phyloP scores from a whole-genome alignment of 345 rosid genomes.

The Murraya koenigii region DNA sequence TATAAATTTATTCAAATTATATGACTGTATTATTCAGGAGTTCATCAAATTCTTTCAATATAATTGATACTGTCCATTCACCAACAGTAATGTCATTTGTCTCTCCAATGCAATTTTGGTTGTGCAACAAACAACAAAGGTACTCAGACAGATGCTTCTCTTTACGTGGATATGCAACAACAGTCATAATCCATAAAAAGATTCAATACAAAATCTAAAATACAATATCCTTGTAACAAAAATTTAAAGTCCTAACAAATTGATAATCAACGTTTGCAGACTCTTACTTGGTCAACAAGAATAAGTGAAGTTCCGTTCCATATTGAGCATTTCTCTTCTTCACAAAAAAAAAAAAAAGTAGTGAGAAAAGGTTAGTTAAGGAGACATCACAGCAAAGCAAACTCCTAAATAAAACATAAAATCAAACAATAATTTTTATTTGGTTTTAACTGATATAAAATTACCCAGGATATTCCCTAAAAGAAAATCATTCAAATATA shows the following conservation, averaged over 20 bases:
- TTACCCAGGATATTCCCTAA: background rate
- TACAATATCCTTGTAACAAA: background rate
- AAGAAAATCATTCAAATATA: background rate
- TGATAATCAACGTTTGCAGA: background rate
- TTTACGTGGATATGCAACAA: background rate
- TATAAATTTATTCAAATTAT: background rate
- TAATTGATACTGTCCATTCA: background rate
- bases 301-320: conserved; percentile 18
- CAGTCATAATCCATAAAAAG: background rate
- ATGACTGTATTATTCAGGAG: background rate
- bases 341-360: conserved; percentile 11
- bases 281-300: conserved; percentile 48
- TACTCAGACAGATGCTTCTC: background rate
- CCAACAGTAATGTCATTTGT: background rate
- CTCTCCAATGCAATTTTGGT: background rate
- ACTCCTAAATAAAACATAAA: background rate
- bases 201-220: background rate
- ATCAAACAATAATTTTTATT: background rate
- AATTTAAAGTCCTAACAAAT: background rate
- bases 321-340: conserved; percentile 32
- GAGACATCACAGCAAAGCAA: background rate
- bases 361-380: conserved; percentile 12
- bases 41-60: background rate
- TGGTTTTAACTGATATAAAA: background rate
- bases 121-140: background rate